Base-by-base conservation (phyloP, 2,329 filamentous ascomycete species). In the Bipolaris bicolor region DNA sequence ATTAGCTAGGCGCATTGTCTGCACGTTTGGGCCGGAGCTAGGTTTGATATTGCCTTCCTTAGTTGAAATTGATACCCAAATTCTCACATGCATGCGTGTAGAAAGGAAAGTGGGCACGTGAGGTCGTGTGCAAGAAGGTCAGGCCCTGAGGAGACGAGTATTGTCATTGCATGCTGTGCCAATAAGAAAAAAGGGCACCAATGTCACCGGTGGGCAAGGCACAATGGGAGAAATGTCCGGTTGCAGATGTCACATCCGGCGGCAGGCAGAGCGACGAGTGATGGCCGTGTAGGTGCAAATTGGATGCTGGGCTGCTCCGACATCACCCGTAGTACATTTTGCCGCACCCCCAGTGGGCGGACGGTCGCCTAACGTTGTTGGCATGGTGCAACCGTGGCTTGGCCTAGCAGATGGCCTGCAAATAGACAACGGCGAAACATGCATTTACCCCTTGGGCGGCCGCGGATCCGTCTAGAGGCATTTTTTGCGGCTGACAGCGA, bases 231-330 rank as follows among this genome's bases (percentile, higher is more conserved):
- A 10, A 26, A 26, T 43, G 22, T 49, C 57, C 33, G 9, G 45
- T 59, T 58, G 31, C 57, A 46, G 57, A 31, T 40, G 34, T 52
- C 16, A n/a, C 45, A 47, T 16, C 53, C 49, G 54, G 43, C 11
- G 13, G 46, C 53, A 46, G 54, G 43, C 11, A 22, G 46, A 24
- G 26, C 39, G 34, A 33, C 37, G 49, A 34, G 22, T 29, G 45
- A 48, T 40, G 43, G 18, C 24, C 29, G 16, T 41, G n/a, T 49
- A n/a, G 13, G 11, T 41, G 39, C 9, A 13, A 47, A 33, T 13
- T 9, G 31, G 47, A 47, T 26, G 20, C 43, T 40, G 5, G 22
- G 22, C 18, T 37, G 53, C 45, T 37, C 46, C 55, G 49, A 36
- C 2, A 36, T 24, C 15, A 24, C 55, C 58, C 58, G 55, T 31